phyloP scores from a whole-genome alignment of 1,284 basidiomycete species.

The Kwoniella shivajii region DNA sequence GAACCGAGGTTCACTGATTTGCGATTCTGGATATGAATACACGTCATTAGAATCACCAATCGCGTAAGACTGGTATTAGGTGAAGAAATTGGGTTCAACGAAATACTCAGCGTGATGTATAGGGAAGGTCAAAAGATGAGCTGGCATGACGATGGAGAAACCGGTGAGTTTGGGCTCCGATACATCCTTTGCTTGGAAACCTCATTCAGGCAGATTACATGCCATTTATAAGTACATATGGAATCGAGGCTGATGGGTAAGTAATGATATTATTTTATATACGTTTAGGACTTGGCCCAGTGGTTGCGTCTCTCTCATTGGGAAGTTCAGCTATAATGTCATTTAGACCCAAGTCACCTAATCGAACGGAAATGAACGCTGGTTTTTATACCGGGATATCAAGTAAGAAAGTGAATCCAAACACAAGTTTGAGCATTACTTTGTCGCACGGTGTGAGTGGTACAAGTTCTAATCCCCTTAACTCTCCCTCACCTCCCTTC shows the following conservation, averaged over 20 bases:
- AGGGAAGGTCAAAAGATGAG: conserved; percentile 52
- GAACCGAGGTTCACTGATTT: neutral
- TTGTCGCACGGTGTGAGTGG: conserved; percentile 39
- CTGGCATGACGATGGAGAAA: conserved; percentile 52
- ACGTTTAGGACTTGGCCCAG: conserved; percentile 39
- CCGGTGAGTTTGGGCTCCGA: too few relatives aligned
- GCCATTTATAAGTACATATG: neutral
- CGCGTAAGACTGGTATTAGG: conserved; percentile 23
- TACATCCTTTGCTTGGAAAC: too few relatives aligned
- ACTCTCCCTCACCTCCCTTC: too few relatives aligned
- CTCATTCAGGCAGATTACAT: too few relatives aligned
- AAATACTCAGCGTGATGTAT: conserved; percentile 48
- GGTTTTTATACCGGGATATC: conserved; percentile 7
- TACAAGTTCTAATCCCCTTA: too few relatives aligned
- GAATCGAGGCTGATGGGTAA: neutral
- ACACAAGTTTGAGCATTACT: conserved; percentile 26
- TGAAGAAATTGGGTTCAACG: conserved; percentile 39
- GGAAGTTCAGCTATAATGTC: conserved; percentile 44
- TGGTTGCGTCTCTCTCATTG: conserved; percentile 44
- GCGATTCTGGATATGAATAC: neutral
- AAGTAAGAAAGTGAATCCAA: neutral
- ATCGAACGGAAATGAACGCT: conserved; percentile 8
- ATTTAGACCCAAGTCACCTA: conserved; percentile 32
- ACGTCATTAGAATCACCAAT: conserved; percentile 23
- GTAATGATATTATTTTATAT: neutral